phyloP scores from a whole-genome alignment of 83 land plant species.

The Thuja plicata region DNA sequence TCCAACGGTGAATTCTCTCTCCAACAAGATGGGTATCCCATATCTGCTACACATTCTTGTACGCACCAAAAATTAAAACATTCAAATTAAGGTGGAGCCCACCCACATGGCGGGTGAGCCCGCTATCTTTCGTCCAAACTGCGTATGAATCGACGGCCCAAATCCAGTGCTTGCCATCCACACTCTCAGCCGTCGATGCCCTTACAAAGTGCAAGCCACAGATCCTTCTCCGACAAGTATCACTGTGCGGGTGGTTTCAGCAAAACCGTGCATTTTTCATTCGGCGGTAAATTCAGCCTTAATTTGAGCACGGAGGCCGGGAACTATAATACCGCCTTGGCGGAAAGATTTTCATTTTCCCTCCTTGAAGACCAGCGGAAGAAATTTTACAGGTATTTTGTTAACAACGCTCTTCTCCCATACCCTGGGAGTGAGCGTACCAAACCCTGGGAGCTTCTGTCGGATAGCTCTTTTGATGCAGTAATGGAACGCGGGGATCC shows the following conservation, averaged over 20 bases:
- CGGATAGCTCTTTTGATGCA: not conserved
- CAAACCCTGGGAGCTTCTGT: not conserved
- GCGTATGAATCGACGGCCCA: not conserved
- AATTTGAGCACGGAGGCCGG: not conserved
- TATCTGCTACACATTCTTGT: not conserved
- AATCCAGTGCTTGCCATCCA: not conserved
- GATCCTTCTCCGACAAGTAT: not conserved
- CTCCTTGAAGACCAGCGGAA: not conserved
- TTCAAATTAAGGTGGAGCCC: not conserved
- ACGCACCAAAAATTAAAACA: not conserved
- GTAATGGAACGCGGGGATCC: conserved; percentile 32
- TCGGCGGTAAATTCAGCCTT: not conserved
- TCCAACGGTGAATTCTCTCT: not conserved
- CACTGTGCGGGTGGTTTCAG: not conserved
- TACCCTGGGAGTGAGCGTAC: not conserved
- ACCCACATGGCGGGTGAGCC: not conserved
- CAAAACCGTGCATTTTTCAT: not conserved
- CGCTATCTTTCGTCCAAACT: not conserved
- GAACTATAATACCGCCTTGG: not conserved
- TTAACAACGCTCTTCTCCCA: not conserved
- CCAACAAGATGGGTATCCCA: not conserved
- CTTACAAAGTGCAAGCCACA: not conserved
- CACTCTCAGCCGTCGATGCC: not conserved
- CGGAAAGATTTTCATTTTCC: not conserved
- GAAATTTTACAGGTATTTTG: not conserved